Base-by-base conservation (phyloP, 2,329 filamentous ascomycete genomes). In the Colletotrichum higginsianum region DNA sequence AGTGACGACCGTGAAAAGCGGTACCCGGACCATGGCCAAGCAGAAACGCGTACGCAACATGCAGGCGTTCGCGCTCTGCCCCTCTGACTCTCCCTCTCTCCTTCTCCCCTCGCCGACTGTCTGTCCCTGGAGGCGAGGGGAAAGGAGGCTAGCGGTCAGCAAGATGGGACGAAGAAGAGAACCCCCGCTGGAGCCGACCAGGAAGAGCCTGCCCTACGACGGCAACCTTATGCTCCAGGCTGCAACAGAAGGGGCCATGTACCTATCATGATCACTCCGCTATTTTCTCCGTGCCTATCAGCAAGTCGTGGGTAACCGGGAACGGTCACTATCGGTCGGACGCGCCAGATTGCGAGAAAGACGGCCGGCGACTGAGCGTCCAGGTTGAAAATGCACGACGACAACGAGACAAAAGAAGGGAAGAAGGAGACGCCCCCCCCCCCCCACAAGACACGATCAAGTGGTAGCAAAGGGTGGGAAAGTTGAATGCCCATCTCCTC, bases 271-370 rank as follows among this genome's bases (percentile, higher is more conserved):
- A 57, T 18, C 38, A 44, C 38, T 53, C 53, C 64, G 64, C 68
- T 67, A 52, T 42, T 71, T 38, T 44, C 65, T 61, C 57, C 57
- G 64, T 30, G 50, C 49, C 49, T 63, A 63, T 44, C 61, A 53
- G 38, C 18, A 16, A 38, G 9, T 35, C 11, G 64, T 67, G 49
- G 50, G 44, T 58, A 46, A n/a, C 30, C 50, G 26, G 26, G 44
- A 52, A 61, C 50, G 52, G 67, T 52, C 38, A 50, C 40, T 26
- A 52, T 67, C 63, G 67, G 67, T 67, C 63, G 67, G 67, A 66
- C 52, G 40, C 23, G 67, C 42, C 47, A 55, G 47, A 35, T 57
- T 56, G 55, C 21, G 67, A 66, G 63, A 55, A 66, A 66, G 42
- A 57, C 44, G 65, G 52, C 64, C 57, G 42, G 57, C 57, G 57